Base-by-base conservation (phyloP, 75 land plant genomes). In the Isoetes taiwanensis region DNA sequence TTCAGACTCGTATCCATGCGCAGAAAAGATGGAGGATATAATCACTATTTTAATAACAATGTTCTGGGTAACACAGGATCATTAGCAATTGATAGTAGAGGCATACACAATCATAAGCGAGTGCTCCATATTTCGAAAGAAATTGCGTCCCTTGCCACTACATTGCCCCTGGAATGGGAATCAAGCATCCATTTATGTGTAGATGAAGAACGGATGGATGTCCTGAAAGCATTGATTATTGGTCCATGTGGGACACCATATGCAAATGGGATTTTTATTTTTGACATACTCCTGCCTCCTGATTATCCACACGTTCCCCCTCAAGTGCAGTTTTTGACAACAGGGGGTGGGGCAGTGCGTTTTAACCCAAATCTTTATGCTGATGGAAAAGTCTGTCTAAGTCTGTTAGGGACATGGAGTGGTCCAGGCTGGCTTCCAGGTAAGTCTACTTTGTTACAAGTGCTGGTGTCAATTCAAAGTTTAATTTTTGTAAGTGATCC, bases 301-400 rank as follows among this genome's bases (percentile, higher is more conserved):
- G 63, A 67, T 33, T 72, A 72, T 37, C 75, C 75, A 9, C 60
- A 69, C 31, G 41, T 58, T 29, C 75, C 75, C 5, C 75, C 75
- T 19, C 40, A 32, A 33, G 75, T 72, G 23, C 72, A 62, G 6
- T 72, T 67, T 41, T 35, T 72, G n/a, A 72, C 75, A 31, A 72
- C 75, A 9, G 75, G 75, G 31, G 72, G 75, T 62, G 75, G 75
- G 11, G 61, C 40, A 34, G 72, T 72, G 40, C 56, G 72, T 11
- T 72, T 72, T 27, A 72, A 72, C 68, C 75, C 75, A 28, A 72
- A 72, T 50, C 54, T 72, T 3, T 72, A 72, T 62, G 65, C 41
- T 10, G 28, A 54, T 33, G 75, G 75, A 11, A 61, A 67, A 56
- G 72, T 72, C 30, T 72, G 75, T 35, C 41, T 72, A 35, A 72